Conservation (phyloP, 1,284 basidiomycete genomes). For the Mycena sp. region DNA sequence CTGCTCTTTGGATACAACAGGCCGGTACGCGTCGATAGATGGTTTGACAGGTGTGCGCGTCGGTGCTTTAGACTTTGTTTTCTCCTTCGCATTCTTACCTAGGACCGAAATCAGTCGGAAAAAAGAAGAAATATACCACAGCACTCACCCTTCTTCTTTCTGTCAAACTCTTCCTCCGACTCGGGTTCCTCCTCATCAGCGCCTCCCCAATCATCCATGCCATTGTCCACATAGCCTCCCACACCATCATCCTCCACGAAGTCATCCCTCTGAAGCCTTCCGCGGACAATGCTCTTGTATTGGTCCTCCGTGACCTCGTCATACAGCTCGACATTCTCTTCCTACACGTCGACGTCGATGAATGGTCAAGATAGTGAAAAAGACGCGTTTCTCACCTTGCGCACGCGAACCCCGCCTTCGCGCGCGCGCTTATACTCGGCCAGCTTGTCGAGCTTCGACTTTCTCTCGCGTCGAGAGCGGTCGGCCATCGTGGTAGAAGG, state of each 20-base stretch:
- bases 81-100: slow-evolving; percentile 29
- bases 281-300: slow-evolving; percentile 88
- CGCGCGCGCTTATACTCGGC: slow-evolving; percentile 60
- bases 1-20: slow-evolving; percentile 75
- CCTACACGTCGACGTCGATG: slow-evolving; percentile 39
- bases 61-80: slow-evolving; percentile 53
- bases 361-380: neutral
- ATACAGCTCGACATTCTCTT: slow-evolving; percentile 80
- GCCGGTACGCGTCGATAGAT: slow-evolving; percentile 81
- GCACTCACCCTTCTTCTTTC: slow-evolving; percentile 29
- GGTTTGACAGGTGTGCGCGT: slow-evolving; percentile 54
- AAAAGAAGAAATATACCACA: too few species aligned
- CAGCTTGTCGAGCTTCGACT: slow-evolving; percentile 51
- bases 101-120: neutral
- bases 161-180: slow-evolving; percentile 46
- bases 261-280: slow-evolving; percentile 90
- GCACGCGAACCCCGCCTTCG: slow-evolving; percentile 58
- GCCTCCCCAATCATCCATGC: slow-evolving; percentile 90
- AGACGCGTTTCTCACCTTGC: slow-evolving; percentile 47
- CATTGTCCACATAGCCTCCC: slow-evolving; percentile 94
- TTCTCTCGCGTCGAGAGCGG: slow-evolving; percentile 45
- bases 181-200: slow-evolving; percentile 52
- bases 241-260: slow-evolving; percentile 97
- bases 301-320: slow-evolving; percentile 95
- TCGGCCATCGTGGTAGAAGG: slow-evolving; percentile 26